Evolutionary conservation across 2,329 filamentous ascomycete genomes (phyloP).

Genomic region (Dactylellina drechsleri): DNA sequence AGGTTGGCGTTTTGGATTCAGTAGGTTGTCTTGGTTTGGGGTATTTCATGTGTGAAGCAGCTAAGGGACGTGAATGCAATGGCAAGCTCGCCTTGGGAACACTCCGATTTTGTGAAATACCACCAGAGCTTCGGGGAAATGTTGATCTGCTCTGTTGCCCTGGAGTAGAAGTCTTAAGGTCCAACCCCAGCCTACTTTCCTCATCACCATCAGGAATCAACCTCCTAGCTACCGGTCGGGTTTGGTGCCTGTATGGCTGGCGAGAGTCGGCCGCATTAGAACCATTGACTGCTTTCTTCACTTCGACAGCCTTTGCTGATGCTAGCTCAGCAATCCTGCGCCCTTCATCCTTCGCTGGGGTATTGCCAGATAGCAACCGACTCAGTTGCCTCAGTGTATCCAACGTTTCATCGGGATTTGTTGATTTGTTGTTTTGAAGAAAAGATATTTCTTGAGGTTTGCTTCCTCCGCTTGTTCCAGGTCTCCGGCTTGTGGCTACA

Average conservation of each 20-base stretch:
- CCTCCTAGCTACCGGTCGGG: conserved; percentile 17
- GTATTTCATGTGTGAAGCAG: conserved; percentile 11
- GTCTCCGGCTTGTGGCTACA: not conserved
- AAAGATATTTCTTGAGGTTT: conserved; percentile 40
- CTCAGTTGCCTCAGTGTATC: conserved; percentile 50
- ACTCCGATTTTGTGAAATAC: conserved; percentile 5
- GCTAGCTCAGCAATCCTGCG: conserved; percentile 30
- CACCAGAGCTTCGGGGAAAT: conserved; percentile 17
- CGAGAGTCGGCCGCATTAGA: conserved; percentile 15
- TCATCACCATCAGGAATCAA: conserved; percentile 9
- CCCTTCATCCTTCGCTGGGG: conserved; percentile 30
- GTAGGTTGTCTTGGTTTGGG: conserved; percentile 22
- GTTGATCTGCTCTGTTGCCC: conserved; percentile 9
- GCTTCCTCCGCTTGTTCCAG: conserved; percentile 7
- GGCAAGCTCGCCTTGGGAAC: not conserved
- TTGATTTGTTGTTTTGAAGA: conserved; percentile 33
- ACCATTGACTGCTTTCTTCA: conserved; percentile 2
- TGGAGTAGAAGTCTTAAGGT: conserved; percentile 12
- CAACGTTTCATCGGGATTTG: conserved; percentile 43
- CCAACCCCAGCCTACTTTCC: conserved; percentile 8
- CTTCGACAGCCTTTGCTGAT: conserved; percentile 17
- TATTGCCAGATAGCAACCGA: conserved; percentile 42
- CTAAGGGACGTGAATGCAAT: not conserved
- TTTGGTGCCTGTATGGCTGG: conserved; percentile 41
- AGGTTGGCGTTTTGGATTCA: conserved; percentile 26